Base-by-base conservation (phyloP, 345 rosid genomes). In the Citrus glauca region DNA sequence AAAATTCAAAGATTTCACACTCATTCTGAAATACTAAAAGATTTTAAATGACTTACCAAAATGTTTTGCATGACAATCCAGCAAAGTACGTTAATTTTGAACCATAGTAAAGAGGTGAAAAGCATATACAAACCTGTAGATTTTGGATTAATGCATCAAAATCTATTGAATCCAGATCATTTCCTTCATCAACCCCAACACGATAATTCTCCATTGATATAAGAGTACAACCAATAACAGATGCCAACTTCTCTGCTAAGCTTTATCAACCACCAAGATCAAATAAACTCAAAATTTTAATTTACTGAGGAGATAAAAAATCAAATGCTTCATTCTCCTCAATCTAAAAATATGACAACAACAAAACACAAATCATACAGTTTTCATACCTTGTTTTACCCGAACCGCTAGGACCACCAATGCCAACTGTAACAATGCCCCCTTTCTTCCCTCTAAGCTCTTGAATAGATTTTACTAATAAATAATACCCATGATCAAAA, bases 191-290 rank as follows among this genome's bases (percentile, higher is more conserved):
- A 79, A 85, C 57, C 81, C 94, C 95, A 73, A 42, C 78, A 38
- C 94, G 91, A 80, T 97, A 97, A 83, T 94, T 92, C 84, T 97
- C 99, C 99, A 97, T 97, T n/a, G 98, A 89, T 85, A 97, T 88
- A 63, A 97, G 90, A 66, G 89, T 89, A 82, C 99, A 97, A 7
- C 99, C 98, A 77, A 97, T 91, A 24, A 97, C 98, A 78, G 98
- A 94, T 59, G 95, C 92, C 38, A 97, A 98, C 95, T 94, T 97
- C 91, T 97, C 99, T 71, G 98, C 91, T 86, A 97, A 89, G 90
- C 99, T 97, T 90, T 77, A 82, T 40, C 66, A 75, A 84, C 74
- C 83, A 84, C 60, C 85, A 83, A 73, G 77, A 84, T 59, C 85
- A 83, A 73, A 77, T 19, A 64, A 81, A 74, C 45, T 77, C 71